Conservation (phyloP, 805 yeast genomes). For the Metschnikowia gelsemii region DNA sequence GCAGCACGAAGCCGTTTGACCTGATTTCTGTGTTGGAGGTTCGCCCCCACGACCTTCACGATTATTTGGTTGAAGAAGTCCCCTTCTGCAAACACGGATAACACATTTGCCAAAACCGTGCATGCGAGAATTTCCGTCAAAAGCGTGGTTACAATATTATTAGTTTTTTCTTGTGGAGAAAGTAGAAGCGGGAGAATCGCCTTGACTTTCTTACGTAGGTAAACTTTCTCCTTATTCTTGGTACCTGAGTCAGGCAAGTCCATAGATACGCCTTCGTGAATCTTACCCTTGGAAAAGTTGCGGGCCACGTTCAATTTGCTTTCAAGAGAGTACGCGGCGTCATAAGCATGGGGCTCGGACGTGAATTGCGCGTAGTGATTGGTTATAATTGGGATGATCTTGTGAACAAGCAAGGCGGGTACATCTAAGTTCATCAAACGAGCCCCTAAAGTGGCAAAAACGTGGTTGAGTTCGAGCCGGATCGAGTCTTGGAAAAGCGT, state of each 20-base stretch:
- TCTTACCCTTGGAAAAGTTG: constrained; percentile 47
- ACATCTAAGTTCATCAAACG: constrained; percentile 49
- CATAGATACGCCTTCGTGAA: constrained; percentile 58
- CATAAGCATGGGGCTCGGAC: constrained; percentile 15
- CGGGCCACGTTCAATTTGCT: constrained; percentile 42
- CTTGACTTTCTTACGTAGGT: constrained; percentile 45
- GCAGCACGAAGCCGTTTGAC: constrained; percentile 71
- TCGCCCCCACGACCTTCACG: constrained; percentile 56
- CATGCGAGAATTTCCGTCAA: constrained; percentile 62
- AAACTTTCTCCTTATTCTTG: constrained; percentile 43
- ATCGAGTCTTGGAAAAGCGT: constrained; percentile 39
- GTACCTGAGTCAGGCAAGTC: constrained; percentile 30
- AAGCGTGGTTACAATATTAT: constrained; percentile 49
- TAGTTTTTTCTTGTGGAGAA: constrained; percentile 44
- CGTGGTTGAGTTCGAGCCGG: constrained; percentile 42
- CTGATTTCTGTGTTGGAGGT: constrained; percentile 70
- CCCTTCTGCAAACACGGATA: constrained; percentile 61
- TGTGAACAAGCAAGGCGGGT: constrained; percentile 55
- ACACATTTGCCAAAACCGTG: constrained; percentile 47
- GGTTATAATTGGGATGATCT: constrained; percentile 62
- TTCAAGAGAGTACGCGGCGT: constrained; percentile 30
- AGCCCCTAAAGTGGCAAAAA: constrained; percentile 41
- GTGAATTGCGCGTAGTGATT: constrained; percentile 58
- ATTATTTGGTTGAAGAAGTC: constrained; percentile 74
- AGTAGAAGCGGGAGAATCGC: constrained; percentile 51